Evolutionary conservation across 257 asterid genomes (phyloP), one percentile per base, ranked within the genome.

Genomic region (Handroanthus guayacan): DNA sequence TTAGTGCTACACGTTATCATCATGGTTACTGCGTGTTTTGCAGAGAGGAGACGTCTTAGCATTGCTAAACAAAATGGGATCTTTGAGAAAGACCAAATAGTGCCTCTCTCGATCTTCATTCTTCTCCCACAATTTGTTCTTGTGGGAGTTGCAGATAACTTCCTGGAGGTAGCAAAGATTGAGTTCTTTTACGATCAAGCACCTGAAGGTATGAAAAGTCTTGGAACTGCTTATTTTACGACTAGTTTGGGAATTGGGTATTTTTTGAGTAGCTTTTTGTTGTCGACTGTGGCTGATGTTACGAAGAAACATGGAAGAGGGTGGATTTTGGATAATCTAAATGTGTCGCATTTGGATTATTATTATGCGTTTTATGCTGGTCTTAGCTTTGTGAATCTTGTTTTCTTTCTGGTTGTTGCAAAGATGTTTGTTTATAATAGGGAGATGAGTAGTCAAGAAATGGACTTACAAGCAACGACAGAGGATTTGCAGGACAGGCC

Each of bases 171-270:
- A 14, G 94, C 91, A 0, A 91, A 89, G 69, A 76, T 89, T 1
- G 96, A 91, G 78, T 88, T 91, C 58, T 91, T 91, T 81, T 91
- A 91, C 9, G 96, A 91, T 7, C 97, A 89, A 9, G 96, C 97
- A 0, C 96, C 97, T 0, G 83, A 88, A 58, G 87, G 90, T 6
- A 89, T 91, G 97, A 91, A 92, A 78, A 90, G 97, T 9, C 88
- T 92, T 0, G 98, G 98, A 13, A 81, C 98, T 0, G 86, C 98
- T 0, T 92, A 92, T 52, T 88, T 80, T 10, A 92, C 91, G 5
- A 91, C 92, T 0, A 89, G 90, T 57, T 66, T 92, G 17, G 94
- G 98, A 4, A 63, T 84, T 37, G 98, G 98, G 1, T 74, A 67
- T 64, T 90, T 86, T 75, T 65, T 92, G 68, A 89, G 96, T 75